phyloP scores from a whole-genome alignment of 441 rosid species.

The Codiaeum variegatum region DNA sequence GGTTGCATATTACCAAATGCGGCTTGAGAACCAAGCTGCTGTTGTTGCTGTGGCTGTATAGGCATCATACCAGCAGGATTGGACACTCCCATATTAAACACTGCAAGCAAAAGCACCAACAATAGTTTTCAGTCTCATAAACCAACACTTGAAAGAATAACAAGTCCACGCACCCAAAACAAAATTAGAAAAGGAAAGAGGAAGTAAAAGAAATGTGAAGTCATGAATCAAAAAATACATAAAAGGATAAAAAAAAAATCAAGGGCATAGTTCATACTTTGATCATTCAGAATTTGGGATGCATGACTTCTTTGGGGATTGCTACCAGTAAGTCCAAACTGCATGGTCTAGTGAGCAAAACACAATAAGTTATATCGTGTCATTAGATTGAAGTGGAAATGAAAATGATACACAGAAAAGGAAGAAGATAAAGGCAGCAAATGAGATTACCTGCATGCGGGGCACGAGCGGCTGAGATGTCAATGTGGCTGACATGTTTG shows the following conservation, averaged over 20 bases:
- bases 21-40: conserved; percentile 58
- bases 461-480: conserved; percentile 66
- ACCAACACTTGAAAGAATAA: not conserved
- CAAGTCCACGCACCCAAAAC: not conserved
- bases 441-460: conserved; percentile 63
- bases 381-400: not conserved
- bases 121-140: conserved; percentile 2
- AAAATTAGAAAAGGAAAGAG: not conserved
- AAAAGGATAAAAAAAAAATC: not conserved
- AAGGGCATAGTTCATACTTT: conserved; percentile 43
- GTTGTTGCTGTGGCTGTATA: conserved; percentile 55
- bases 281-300: conserved; percentile 76
- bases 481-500: conserved; percentile 78
- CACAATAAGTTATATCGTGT: not conserved
- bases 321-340: conserved; percentile 72
- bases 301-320: conserved; percentile 73
- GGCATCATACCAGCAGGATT: conserved; percentile 63
- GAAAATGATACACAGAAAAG: not conserved
- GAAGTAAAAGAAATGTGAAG: not conserved
- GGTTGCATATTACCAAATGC: conserved; percentile 57
- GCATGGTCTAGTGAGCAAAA: conserved; percentile 26
- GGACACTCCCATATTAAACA: conserved; percentile 71
- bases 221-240: not conserved
- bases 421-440: conserved; percentile 2
- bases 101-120: conserved; percentile 36